These are phyloP conservation scores for Ustilaginoidea virens DNA, from an alignment of 2,329 filamentous ascomycete species.

Conservation along the genomic window DNA sequence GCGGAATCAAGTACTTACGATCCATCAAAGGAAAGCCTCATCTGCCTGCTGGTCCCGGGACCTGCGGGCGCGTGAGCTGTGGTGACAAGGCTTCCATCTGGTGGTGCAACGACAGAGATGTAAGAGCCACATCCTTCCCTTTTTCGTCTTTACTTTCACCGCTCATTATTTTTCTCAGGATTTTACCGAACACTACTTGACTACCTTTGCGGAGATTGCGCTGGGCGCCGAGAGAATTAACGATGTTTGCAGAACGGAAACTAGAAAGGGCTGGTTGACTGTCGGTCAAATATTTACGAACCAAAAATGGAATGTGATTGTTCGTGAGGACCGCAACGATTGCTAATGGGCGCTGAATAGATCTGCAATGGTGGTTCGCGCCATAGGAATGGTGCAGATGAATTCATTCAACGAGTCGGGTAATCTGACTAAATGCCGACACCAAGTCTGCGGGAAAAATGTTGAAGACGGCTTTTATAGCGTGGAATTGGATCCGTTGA, in stretches of 20 bases:
- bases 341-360: no score
- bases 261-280: neutral
- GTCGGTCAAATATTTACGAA: neutral
- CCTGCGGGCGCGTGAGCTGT: neutral
- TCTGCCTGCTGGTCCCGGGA: neutral
- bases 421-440: no score
- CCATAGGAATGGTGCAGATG: no score
- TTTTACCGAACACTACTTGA: neutral
- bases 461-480: no score
- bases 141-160: no score
- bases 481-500: no score
- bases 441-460: no score
- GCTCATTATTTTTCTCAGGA: no score
- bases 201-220: neutral
- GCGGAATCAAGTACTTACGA: neutral
- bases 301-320: neutral
- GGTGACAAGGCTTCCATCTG: neutral
- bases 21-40: neutral
- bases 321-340: neutral
- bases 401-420: no score
- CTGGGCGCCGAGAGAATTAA: neutral
- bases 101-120: constrained; percentile 1
- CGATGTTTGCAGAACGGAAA: neutral
- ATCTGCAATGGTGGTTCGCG: no score
- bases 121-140: neutral